phyloP scores from a whole-genome alignment of 257 asterid species.

The Solanum rostratum region DNA sequence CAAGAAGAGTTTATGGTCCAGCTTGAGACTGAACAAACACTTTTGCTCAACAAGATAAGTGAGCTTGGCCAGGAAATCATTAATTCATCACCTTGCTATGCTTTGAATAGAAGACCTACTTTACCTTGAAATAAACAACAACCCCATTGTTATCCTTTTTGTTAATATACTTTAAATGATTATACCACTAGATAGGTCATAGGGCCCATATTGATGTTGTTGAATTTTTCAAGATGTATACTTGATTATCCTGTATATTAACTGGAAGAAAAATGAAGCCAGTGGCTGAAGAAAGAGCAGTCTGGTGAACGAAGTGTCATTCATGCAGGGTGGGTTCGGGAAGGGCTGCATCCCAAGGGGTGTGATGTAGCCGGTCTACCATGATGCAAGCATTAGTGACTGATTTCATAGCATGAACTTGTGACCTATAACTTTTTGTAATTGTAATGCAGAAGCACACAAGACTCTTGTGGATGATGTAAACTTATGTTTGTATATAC shows the following conservation, averaged over 20 bases:
- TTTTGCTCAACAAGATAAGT: conserved; percentile 58
- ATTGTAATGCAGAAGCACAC: neutral
- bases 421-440: neutral
- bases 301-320: neutral
- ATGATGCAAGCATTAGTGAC: neutral
- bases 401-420: neutral
- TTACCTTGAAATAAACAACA: conserved; percentile 15
- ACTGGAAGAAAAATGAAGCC: neutral
- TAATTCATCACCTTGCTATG: conserved; percentile 43
- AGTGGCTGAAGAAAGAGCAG: neutral
- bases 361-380: neutral
- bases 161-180: neutral
- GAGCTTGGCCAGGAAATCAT: conserved; percentile 90
- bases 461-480: neutral
- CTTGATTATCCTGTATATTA: conserved; percentile 1
- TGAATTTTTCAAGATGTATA: neutral
- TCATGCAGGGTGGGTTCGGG: neutral
- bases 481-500: neutral
- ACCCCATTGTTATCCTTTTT: neutral
- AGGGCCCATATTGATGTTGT: neutral
- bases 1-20: conserved; percentile 61
- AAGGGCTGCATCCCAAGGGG: neutral
- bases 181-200: neutral
- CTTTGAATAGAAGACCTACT: conserved; percentile 37
- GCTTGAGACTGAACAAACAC: conserved; percentile 76